Evolutionary conservation across 306 rosid genomes (phyloP), one percentile per base, ranked within the genome.

Genomic region (Malus sylvestris): DNA sequence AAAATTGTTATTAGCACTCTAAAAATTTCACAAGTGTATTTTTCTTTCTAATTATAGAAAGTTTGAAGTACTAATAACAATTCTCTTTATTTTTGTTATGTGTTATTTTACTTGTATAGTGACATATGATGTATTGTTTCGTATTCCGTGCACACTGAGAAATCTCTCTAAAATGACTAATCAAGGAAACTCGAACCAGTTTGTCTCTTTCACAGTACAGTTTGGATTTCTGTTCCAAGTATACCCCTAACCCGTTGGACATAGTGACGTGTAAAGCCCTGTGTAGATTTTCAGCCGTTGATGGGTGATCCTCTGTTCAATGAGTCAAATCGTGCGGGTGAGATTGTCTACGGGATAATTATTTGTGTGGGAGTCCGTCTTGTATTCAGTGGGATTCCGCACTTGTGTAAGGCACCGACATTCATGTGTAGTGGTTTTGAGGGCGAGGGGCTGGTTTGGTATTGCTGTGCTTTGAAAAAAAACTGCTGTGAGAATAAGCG

Each of bases 71-170:
- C 27, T 27, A 27, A 27, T 27, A 27, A 27, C 27, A 27, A 27
- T 27, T 27, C 27, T 1, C 2, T 27, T 27, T 27, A 32, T 4
- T 32, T 32, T 32, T 3, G 33, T 32, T 32, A 32, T 4, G 1
- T 0, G 5, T 32, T 32, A 32, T 32, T 0, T 32, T 4, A 4
- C 33, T 32, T 4, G 5, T 32, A 32, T 32, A 32, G 4, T 32
- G 0, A 32, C 3, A 32, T 32, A 4, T 32, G 3, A 4, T 0
- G 33, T 0, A 32, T 0, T 0, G 0, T 32, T 4, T 0, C 6
- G 35, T 32, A 1, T 32, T 32, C 5, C 3, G 5, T 30, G 33
- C 33, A 30, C 33, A 30, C 0, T 30, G 32, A 30, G 38, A 5
- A 33, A 33, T 33, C 38, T 5, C 38, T 33, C 38, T 5, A 13